phyloP scores from a whole-genome alignment of 345 rosid genomes.

The Tarenaya hassleriana region DNA sequence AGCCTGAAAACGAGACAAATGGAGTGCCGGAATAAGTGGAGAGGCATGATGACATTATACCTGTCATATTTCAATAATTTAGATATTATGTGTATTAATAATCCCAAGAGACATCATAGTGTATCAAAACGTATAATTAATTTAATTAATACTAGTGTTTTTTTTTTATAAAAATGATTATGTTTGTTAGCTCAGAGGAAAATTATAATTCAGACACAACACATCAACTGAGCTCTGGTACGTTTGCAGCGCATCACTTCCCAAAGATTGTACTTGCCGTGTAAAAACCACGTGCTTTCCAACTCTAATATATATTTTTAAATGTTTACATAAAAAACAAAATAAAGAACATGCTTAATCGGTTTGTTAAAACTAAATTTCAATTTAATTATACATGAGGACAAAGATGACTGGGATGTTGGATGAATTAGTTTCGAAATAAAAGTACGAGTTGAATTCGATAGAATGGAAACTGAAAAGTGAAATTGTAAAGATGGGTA shows the following conservation, averaged over 20 bases:
- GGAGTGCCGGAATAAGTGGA: conserved; percentile 28
- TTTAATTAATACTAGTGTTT: no score
- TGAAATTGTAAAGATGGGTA: no score
- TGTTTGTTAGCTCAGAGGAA: no score
- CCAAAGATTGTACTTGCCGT: conserved; percentile 26
- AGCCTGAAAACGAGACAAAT: conserved; percentile 38
- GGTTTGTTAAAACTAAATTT: no score
- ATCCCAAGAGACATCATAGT: conserved; percentile 25
- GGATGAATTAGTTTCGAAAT: no score
- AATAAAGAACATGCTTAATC: background rate
- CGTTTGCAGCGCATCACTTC: conserved; percentile 25
- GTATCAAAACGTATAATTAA: no score
- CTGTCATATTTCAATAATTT: conserved; percentile 41
- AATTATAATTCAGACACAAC: no score
- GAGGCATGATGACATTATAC: conserved; percentile 43
- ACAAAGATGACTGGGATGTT: no score
- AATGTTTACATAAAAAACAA: conserved; percentile 7
- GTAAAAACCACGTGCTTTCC: conserved; percentile 29
- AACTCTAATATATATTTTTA: conserved; percentile 10
- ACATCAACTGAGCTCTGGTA: conserved; percentile 27
- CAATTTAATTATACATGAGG: no score
- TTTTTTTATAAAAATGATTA: no score
- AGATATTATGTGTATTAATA: conserved; percentile 34
- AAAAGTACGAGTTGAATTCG: no score
- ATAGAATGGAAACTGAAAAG: no score